phyloP scores from a whole-genome alignment of 2,329 filamentous ascomycete genomes.

The Colletotrichum brevisporum region DNA sequence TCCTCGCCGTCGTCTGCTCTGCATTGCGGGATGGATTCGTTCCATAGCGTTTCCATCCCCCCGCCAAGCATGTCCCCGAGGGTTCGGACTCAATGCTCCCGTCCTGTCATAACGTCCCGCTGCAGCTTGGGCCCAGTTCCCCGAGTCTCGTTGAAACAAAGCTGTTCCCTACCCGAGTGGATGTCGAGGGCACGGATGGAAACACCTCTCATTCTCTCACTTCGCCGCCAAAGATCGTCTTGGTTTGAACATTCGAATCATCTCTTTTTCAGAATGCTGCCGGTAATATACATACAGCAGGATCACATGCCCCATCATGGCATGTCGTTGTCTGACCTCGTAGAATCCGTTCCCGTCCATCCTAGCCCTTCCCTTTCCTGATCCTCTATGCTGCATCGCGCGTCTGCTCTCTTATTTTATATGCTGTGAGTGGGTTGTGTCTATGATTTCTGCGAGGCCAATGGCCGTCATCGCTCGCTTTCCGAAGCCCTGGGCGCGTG shows the following conservation, averaged over 20 bases:
- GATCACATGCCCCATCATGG: constrained; percentile 37
- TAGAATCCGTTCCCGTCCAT: constrained; percentile 26
- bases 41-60: neutral
- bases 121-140: constrained; percentile 16
- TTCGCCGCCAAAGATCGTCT: neutral
- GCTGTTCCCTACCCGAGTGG: too few relatives aligned
- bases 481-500: constrained; percentile 19
- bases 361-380: constrained; percentile 14
- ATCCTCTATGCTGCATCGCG: constrained; percentile 41
- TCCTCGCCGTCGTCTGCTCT: too few relatives aligned
- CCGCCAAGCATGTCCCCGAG: neutral
- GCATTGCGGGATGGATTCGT: neutral
- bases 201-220: neutral
- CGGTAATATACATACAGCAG: constrained; percentile 42
- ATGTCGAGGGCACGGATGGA: neutral
- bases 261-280: constrained; percentile 25
- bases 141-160: constrained; percentile 4
- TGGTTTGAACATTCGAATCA: constrained; percentile 14
- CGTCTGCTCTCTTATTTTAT: constrained; percentile 38
- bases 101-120: constrained; percentile 1
- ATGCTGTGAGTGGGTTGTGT: constrained; percentile 41
- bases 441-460: constrained; percentile 28
- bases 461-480: constrained; percentile 40
- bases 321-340: constrained; percentile 35
- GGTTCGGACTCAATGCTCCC: constrained; percentile 1